Conservation (phyloP, 192 early-diverging fungal species). For the Umbelopsis sp. region DNA sequence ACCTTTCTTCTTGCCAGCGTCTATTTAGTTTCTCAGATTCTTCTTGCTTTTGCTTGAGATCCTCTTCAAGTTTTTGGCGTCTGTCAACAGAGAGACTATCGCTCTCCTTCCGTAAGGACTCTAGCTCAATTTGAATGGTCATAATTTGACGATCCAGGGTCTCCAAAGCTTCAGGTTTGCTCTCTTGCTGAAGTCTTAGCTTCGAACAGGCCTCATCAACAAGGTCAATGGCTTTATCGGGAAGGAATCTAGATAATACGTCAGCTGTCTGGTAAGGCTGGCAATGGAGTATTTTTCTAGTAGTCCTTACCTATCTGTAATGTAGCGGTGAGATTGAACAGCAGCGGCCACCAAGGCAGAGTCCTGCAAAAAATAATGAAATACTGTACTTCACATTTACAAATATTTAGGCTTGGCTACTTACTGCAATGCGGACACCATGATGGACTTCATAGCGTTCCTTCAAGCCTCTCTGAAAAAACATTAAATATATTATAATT, state of each 20-base stretch:
- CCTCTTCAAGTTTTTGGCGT: constrained; percentile 56
- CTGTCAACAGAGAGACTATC: constrained; percentile 70
- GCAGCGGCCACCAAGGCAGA: constrained; percentile 74
- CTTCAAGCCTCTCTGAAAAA: constrained; percentile 52
- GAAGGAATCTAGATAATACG: constrained; percentile 58
- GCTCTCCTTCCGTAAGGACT: constrained; percentile 77
- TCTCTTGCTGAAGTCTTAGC: constrained; percentile 75
- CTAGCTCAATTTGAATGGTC: constrained; percentile 79
- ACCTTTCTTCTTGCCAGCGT: constrained; percentile 72
- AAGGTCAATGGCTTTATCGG: constrained; percentile 82
- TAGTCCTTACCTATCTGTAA: constrained; percentile 61
- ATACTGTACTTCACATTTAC: background rate
- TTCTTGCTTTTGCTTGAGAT: constrained; percentile 58
- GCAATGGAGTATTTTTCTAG: background rate
- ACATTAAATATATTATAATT: background rate
- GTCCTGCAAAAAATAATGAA: constrained; percentile 39
- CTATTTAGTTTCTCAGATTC: constrained; percentile 58
- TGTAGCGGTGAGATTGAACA: constrained; percentile 75
- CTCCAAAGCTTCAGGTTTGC: constrained; percentile 77
- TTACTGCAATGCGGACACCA: constrained; percentile 69
- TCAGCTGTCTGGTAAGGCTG: background rate
- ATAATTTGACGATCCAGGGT: constrained; percentile 73
- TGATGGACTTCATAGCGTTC: constrained; percentile 82
- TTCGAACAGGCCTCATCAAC: constrained; percentile 83
- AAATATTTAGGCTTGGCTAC: background rate